phyloP scores from a whole-genome alignment of 2,329 filamentous ascomycete genomes.

The Aciculosporium take region DNA sequence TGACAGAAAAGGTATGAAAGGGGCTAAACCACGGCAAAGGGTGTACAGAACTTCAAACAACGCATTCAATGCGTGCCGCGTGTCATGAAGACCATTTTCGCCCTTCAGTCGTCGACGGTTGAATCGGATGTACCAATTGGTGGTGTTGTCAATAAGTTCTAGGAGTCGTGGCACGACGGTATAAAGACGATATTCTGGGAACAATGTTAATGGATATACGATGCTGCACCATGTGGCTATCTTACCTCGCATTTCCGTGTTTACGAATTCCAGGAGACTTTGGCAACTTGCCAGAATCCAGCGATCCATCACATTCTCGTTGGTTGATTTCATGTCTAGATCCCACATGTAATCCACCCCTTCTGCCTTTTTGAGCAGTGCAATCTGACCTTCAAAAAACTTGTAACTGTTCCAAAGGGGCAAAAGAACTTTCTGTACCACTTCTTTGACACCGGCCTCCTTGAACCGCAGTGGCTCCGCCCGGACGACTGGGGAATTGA shows the following conservation, averaged over 20 bases:
- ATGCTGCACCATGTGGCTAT: slow-evolving; percentile 4
- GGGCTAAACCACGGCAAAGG: slow-evolving; percentile 72
- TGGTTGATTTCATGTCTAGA: slow-evolving; percentile 56
- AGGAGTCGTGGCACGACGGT: slow-evolving; percentile 81
- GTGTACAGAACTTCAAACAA: slow-evolving; percentile 90
- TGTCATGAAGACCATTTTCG: slow-evolving; percentile 73
- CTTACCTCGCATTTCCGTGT: slow-evolving; percentile 75
- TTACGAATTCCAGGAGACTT: slow-evolving; percentile 79
- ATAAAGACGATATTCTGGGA: slow-evolving; percentile 57
- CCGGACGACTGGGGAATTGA: slow-evolving; percentile 89
- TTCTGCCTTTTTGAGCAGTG: slow-evolving; percentile 73
- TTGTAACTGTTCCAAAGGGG: slow-evolving; percentile 95
- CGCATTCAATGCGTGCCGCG: slow-evolving; percentile 79
- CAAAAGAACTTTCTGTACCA: slow-evolving; percentile 79
- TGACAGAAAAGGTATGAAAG: slow-evolving; percentile 90
- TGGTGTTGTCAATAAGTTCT: slow-evolving; percentile 78
- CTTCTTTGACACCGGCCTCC: slow-evolving; percentile 84
- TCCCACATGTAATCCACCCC: slow-evolving; percentile 66
- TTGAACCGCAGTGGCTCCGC: slow-evolving; percentile 86
- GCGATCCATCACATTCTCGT: slow-evolving; percentile 86
- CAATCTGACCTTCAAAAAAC: slow-evolving; percentile 84
- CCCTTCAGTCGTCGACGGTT: slow-evolving; percentile 86
- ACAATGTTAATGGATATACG: not conserved
- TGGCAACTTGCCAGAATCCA: slow-evolving; percentile 93
- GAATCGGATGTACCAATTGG: slow-evolving; percentile 98